Evolutionary conservation across 1,139 yeast species (phyloP).

Genomic region (Debaryomyces singareniensis): DNA sequence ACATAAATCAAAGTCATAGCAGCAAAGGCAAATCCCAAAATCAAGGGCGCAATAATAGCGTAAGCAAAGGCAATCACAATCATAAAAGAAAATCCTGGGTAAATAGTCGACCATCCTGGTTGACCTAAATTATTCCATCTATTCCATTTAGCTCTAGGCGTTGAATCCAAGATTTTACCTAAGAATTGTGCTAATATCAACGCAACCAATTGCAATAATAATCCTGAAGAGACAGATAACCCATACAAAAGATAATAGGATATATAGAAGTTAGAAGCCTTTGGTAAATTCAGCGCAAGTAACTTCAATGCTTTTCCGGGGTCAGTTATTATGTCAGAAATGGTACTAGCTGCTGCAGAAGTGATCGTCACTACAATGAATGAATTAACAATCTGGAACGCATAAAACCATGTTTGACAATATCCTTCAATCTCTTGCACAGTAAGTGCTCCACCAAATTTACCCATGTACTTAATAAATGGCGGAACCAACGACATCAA

Average conservation of each 20-base stretch:
- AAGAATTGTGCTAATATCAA: conserved; percentile 41
- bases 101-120: conserved; percentile 36
- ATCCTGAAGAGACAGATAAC: conserved; percentile 31
- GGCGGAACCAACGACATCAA: conserved; percentile 79
- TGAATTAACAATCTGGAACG: conserved; percentile 81
- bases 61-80: conserved; percentile 34
- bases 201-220: conserved; percentile 35
- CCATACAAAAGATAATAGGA: conserved; percentile 45
- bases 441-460: conserved; percentile 64
- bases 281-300: conserved; percentile 57
- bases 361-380: conserved; percentile 78
- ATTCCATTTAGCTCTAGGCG: conserved; percentile 45
- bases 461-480: conserved; percentile 61
- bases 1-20: conserved; percentile 45
- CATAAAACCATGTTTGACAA: conserved; percentile 83
- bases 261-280: conserved; percentile 66
- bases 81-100: conserved; percentile 36
- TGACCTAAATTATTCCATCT: conserved; percentile 36
- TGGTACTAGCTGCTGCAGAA: conserved; percentile 71
- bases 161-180: conserved; percentile 39
- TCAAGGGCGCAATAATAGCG: conserved; percentile 38
- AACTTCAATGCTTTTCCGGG: conserved; percentile 52
- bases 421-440: conserved; percentile 66
- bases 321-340: conserved; percentile 48
- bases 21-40: conserved; percentile 41